These are phyloP conservation scores for Tylopilus sp. DNA, from an alignment of 1,284 basidiomycete genomes.

Conservation along the genomic window DNA sequence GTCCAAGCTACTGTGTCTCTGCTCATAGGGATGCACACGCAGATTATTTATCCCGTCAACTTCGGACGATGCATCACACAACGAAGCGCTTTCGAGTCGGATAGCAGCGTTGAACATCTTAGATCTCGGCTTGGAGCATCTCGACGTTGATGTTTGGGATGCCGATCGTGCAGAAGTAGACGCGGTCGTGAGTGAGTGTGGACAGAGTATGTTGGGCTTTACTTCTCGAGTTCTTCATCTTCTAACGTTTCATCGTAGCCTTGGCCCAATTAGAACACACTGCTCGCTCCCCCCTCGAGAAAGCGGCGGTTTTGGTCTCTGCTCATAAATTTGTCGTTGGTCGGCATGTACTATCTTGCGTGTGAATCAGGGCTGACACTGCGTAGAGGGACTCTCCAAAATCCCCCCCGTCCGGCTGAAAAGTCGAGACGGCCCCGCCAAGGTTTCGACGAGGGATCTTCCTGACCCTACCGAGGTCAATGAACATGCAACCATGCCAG, in stretches of 20 bases:
- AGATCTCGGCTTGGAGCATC: conserved; percentile 80
- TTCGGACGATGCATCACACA: conserved; percentile 80
- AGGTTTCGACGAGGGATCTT: conserved; percentile 26
- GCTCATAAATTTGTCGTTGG: conserved; percentile 84
- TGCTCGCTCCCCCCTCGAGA: conserved; percentile 70
- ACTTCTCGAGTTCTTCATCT: neutral
- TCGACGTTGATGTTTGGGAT: conserved; percentile 70
- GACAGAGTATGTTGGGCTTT: conserved; percentile 57
- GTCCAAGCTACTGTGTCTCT: too few relatives aligned
- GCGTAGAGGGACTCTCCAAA: conserved; percentile 61
- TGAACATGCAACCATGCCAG: neutral
- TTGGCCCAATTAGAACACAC: conserved; percentile 63
- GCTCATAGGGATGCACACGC: neutral
- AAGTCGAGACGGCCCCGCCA: conserved; percentile 53
- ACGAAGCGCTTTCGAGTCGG: conserved; percentile 82
- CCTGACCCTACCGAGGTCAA: conserved; percentile 22
- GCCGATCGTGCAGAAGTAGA: conserved; percentile 54
- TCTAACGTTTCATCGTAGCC: conserved; percentile 40
- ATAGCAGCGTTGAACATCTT: conserved; percentile 89
- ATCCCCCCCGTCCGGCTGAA: conserved; percentile 64
- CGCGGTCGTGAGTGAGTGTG: conserved; percentile 67
- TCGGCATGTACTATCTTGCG: conserved; percentile 22
- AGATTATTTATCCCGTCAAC: conserved; percentile 63
- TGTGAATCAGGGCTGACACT: conserved; percentile 1
- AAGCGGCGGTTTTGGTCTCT: conserved; percentile 74